Percentiles rank a stretch among this genome's conserved stretches.
Evolutionary conservation across 2,329 filamentous ascomycete genomes (phyloP).

Genomic region (Fusarium temperatum): DNA sequence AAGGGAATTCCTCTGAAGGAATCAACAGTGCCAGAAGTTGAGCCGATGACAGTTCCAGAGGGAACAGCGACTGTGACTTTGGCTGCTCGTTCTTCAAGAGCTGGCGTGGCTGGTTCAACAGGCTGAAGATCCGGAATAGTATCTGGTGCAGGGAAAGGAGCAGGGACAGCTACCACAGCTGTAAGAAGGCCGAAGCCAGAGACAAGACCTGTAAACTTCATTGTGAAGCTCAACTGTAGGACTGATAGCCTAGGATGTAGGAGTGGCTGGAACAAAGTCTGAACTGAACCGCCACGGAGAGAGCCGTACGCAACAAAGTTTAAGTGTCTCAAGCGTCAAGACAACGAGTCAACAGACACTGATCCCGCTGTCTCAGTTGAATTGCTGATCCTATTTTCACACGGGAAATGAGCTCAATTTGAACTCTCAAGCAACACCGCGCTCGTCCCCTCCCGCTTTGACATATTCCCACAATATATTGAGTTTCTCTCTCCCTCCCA

Average conservation of each 20-base stretch:
- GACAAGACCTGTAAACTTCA: conserved; percentile 30
- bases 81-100: conserved; percentile 54
- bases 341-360: background rate
- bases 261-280: conserved; percentile 2
- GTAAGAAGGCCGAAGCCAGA: conserved; percentile 27
- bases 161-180: conserved; percentile 32
- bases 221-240: background rate
- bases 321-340: background rate
- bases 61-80: conserved; percentile 63
- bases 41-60: conserved; percentile 65
- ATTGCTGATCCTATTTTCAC: background rate
- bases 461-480: background rate
- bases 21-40: conserved; percentile 62
- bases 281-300: background rate
- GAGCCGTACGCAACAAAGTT: background rate
- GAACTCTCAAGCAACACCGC: conserved; percentile 10
- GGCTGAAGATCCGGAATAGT: background rate
- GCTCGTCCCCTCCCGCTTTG: background rate
- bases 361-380: conserved; percentile 14
- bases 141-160: conserved; percentile 20
- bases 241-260: background rate
- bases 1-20: conserved; percentile 80
- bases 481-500: background rate
- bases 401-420: conserved; percentile 35
- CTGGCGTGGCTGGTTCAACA: conserved; percentile 26